phyloP scores from a whole-genome alignment of 306 rosid genomes.

The Senna siamea region DNA sequence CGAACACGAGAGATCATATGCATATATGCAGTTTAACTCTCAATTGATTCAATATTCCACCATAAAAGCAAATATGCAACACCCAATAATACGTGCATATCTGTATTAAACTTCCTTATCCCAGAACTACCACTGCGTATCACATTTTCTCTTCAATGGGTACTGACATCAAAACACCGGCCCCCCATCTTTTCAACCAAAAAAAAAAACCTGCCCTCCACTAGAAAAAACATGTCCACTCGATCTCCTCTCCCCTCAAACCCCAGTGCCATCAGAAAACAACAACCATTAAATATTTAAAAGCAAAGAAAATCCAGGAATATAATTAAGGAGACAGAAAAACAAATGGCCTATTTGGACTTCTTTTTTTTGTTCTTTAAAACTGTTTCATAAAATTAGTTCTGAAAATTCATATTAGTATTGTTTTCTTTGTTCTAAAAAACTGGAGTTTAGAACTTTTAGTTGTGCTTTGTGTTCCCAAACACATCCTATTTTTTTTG shows the following conservation, averaged over 20 bases:
- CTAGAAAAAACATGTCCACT: neutral
- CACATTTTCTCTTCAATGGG: neutral
- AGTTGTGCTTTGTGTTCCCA: too few species aligned
- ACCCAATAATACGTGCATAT: neutral
- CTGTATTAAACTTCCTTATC: neutral
- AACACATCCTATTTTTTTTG: too few species aligned
- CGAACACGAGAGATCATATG: neutral
- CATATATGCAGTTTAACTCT: neutral
- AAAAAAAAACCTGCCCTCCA: too few species aligned
- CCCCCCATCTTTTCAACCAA: too few species aligned
- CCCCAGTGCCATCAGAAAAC: neutral
- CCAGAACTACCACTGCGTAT: neutral
- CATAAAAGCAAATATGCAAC: too few species aligned
- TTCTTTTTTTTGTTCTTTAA: too few species aligned
- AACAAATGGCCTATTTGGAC: too few species aligned
- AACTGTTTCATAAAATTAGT: too few species aligned
- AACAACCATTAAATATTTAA: neutral
- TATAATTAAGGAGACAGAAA: neutral
- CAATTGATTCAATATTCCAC: neutral
- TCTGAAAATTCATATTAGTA: too few species aligned
- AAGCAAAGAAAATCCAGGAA: neutral
- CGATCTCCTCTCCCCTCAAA: neutral
- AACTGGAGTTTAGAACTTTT: too few species aligned
- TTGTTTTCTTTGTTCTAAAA: too few species aligned
- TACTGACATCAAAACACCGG: too few species aligned